A percentile compares a stretch with the other conserved stretches of the same genome.
These are phyloP conservation scores for Scheffersomyces titani DNA, from an alignment of 1,139 yeast species.

Conservation along the genomic window DNA sequence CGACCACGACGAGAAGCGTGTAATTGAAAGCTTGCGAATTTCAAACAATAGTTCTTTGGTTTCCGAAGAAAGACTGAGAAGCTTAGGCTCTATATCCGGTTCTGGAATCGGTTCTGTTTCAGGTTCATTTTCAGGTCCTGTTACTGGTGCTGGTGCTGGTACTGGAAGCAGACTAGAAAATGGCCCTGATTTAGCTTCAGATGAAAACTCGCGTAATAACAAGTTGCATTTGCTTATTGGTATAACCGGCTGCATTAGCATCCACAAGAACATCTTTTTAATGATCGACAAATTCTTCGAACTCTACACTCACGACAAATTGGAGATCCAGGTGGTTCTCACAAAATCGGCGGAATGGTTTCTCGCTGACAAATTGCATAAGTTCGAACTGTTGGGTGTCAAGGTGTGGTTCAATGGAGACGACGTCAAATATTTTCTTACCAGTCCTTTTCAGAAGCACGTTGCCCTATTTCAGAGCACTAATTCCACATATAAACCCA, in stretches of 20 bases:
- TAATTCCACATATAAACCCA: background rate
- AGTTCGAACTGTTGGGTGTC: slow-evolving; percentile 27
- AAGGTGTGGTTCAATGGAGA: slow-evolving; percentile 32
- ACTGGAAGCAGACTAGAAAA: background rate
- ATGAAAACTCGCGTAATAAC: slow-evolving; percentile 1
- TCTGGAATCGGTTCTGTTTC: background rate
- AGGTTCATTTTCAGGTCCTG: background rate
- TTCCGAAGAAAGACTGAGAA: background rate
- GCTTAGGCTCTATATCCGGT: background rate
- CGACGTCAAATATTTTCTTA: slow-evolving; percentile 19
- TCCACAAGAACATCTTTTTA: slow-evolving; percentile 24
- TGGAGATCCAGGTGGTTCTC: slow-evolving; percentile 29
- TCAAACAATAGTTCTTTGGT: background rate
- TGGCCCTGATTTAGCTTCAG: background rate
- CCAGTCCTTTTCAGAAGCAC: slow-evolving; percentile 10
- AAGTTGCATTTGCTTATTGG: slow-evolving; percentile 29
- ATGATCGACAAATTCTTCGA: slow-evolving; percentile 30
- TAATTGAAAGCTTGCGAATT: slow-evolving; percentile 11
- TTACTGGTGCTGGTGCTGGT: background rate
- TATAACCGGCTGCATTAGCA: slow-evolving; percentile 29
- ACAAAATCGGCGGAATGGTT: slow-evolving; percentile 32
- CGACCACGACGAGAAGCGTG: slow-evolving; percentile 13
- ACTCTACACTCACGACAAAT: slow-evolving; percentile 21
- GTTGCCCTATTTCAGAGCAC: slow-evolving; percentile 1
- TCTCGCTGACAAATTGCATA: slow-evolving; percentile 23